These are phyloP conservation scores for Trichoderma erinaceum DNA, from an alignment of 495 filamentous ascomycete species.

Conservation along the genomic window DNA sequence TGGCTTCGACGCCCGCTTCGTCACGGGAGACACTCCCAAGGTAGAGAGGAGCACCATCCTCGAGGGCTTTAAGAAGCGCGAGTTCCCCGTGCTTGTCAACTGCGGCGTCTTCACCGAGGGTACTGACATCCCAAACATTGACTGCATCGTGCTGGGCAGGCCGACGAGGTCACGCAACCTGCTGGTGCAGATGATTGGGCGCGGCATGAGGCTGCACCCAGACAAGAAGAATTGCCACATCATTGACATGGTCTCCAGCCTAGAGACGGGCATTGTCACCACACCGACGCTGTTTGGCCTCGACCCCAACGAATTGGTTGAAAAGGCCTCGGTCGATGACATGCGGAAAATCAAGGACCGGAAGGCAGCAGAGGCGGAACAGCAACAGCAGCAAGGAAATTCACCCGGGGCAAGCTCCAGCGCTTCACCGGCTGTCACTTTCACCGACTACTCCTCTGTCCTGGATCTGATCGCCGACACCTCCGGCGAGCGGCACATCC, in stretches of 20 bases:
- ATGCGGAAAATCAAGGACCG: conserved; percentile 48
- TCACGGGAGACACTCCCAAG: conserved; percentile 71
- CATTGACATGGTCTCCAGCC: conserved; percentile 88
- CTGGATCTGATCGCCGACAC: conserved; percentile 83
- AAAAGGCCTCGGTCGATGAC: conserved; percentile 50
- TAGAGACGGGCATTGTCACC: conserved; percentile 76
- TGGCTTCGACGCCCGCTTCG: conserved; percentile 75
- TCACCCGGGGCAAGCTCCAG: background rate
- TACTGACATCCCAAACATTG: conserved; percentile 95
- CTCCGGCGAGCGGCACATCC: conserved; percentile 68
- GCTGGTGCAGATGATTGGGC: conserved; percentile 94
- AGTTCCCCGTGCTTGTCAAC: conserved; percentile 86
- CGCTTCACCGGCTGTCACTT: conserved; percentile 46
- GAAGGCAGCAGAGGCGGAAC: conserved; percentile 33
- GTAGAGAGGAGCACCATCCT: conserved; percentile 58
- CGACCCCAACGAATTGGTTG: conserved; percentile 73
- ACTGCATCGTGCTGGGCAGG: conserved; percentile 82
- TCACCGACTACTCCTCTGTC: conserved; percentile 85
- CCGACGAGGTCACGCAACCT: conserved; percentile 88
- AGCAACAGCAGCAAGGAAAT: conserved; percentile 25
- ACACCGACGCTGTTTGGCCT: conserved; percentile 91
- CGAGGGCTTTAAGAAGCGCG: conserved; percentile 63
- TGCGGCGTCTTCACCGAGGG: conserved; percentile 95
- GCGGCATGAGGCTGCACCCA: conserved; percentile 75
- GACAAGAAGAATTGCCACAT: conserved; percentile 87